Base-by-base conservation (phyloP, 441 rosid genomes). In the Theobroma grandiflorum region DNA sequence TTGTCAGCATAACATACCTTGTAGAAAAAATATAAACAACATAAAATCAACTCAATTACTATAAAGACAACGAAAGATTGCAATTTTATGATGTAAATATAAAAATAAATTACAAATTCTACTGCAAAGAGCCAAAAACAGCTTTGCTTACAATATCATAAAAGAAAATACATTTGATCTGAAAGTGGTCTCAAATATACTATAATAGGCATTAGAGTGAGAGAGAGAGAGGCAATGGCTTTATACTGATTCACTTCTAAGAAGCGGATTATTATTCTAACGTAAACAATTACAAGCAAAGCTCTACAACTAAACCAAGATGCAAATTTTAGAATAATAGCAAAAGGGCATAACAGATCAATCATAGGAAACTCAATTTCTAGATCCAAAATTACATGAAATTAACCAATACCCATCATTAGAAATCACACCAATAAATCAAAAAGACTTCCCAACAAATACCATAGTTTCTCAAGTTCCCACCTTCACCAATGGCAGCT, bases 1-100 rank as follows among this genome's bases (percentile, higher is more conserved):
- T 53, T 42, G 65, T 80, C 76, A 89, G 83, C 76, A 79, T 79
- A 76, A 61, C 42, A 79, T 71, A 67, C 61, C 79, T 81, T 63
- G 64, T 4, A 22, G 47, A 63, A 64, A 6, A 76, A 52, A 43
- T 9, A 37, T 55, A 77, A 80, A 61, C 50, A 63, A 31, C 47
- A 49, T 16, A 50, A 50, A 63, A 76, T 47, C 22, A 52, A 50
- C 16, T 52, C 35, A 53, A 37, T 18, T 15, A 61, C 47, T 35
- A 59, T 18, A 63, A 55, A 10, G 11, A 50, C 58, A 33, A 70
- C 26, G 40, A 45, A 43, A 50, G 18, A 15, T 18, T 22, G 45
- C 53, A 42, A 8, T 9, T 61, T 61, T 26, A 42, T 7, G 12
- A 75, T 11, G 47, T 35, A 59, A 38, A 38, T 53, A 40, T 11